Evolutionary conservation across 2,329 filamentous ascomycete genomes (phyloP), one percentile per base, ranked within the genome.

Genomic region (Beauveria sp.): DNA sequence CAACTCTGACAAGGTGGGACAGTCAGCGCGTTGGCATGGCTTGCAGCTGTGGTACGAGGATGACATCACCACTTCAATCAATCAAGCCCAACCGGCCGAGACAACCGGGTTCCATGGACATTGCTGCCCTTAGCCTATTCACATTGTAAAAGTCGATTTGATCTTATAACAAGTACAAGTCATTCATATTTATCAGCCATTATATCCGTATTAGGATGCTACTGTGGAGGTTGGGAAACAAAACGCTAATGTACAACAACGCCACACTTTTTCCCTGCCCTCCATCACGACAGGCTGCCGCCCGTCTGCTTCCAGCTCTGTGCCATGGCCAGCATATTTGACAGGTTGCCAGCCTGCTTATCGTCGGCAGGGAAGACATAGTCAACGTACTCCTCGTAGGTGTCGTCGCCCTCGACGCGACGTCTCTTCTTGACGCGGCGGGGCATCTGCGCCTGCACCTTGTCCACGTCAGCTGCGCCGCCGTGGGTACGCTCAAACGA

Each of bases 331-430:
- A 97, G 78, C 72, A 97, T 80, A 72, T 89, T 91, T 56, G 90
- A 90, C 73, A 97, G 78, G 69, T 90, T 92, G 66, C 89, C 89
- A 61, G 89, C 88, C 71, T 91, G 88, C 76, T 91, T 85, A 73
- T 97, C 92, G 77, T 97, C 94, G 5, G 91, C 92, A 1, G 94
- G 94, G 84, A 99, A 99, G 40, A 99, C 85, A 69, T 96, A 97
- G 73, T 97, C 94, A 76, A 94, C 85, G 74, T 96, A 97, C 77
- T 99, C 94, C 80, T 99, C 92, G n/a, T 41, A 55, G 3, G 51
- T 72, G 78, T 91, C 97, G 43, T 85, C 87, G 75, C 97, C 93
- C 71, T 96, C 92, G 73, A 96, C 76, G 82, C 87, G 91, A 74
- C 94, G 88, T 70, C 91, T 83, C 81, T 94, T 93, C 86, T 96